Base-by-base conservation (phyloP, 352 stramenopile species). In the Phytophthora tubulina region DNA sequence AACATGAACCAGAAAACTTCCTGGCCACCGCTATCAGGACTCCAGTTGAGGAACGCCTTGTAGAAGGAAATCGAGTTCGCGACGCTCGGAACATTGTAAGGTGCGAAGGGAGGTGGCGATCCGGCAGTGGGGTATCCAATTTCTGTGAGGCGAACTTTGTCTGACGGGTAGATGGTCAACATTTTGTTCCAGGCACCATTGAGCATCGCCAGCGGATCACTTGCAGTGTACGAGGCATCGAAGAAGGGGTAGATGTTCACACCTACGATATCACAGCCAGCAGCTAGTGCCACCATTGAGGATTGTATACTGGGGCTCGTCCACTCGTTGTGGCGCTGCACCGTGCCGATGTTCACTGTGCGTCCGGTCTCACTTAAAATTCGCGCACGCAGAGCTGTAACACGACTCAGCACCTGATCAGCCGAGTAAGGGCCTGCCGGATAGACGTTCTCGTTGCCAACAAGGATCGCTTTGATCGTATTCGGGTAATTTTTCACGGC, bases 201-300 rank as follows among this genome's bases (percentile, higher is more conserved):
- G 3, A 95, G 78, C 61, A 92, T 75, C 14, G 74, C 75, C 1
- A 85, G 35, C 31, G 84, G 83, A 15, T 82, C 65, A 15, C 54
- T 67, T 4, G 73, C 46, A 48, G 81, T 74, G 78, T 93, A 94
- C 39, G 72, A 83, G 9, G 33, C 58, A 41, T 92, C 79, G 50
- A 93, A 92, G 75, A 94, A 94, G 3, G 85, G 86, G 51, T 93
- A 93, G 54, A 92, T 90, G 60, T 93, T 95, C 42, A 96, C 89
- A 14, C 87, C 87, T 8, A 94, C 54, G 66, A 96, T 92, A 64
- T 96, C 89, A 39, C 76, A 87, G 27, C 70, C 79, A 6, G 21
- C 60, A 11, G 82, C 84, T 0, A 96, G 70, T 21, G 68, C 72
- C 1, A 77, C 50, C 72, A 94, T 95, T 4, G 73, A 72, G 0